Evolutionary conservation across 2,329 filamentous ascomycete genomes (phyloP).

Genomic region (Bertia moriformis): DNA sequence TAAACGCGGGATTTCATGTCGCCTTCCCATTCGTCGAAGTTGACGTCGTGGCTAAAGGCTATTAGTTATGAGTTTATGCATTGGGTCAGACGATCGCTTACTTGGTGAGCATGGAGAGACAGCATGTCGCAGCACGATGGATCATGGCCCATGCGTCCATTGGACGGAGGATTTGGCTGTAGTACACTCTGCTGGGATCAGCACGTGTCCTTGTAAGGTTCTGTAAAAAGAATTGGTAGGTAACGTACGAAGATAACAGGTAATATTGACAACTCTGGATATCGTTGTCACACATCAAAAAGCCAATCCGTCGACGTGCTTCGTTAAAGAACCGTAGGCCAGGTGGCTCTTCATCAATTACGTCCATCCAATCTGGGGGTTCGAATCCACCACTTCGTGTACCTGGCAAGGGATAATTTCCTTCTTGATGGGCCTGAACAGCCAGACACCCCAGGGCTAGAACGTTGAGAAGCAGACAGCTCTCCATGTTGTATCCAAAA

Average conservation of each 20-base stretch:
- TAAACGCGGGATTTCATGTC: slow-evolving; percentile 40
- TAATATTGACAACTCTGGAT: slow-evolving; percentile 35
- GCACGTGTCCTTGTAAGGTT: slow-evolving; percentile 6
- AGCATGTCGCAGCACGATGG: slow-evolving; percentile 32
- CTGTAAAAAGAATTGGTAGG: slow-evolving; percentile 4
- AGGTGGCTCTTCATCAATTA: slow-evolving; percentile 21
- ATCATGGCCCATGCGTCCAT: slow-evolving; percentile 38
- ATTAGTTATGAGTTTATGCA: slow-evolving; percentile 2
- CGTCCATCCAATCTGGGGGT: slow-evolving; percentile 4
- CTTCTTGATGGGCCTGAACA: slow-evolving; percentile 30
- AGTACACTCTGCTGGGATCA: slow-evolving; percentile 18
- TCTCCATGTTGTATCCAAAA: slow-evolving; percentile 34
- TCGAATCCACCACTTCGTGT: slow-evolving; percentile 12
- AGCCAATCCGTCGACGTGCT: slow-evolving; percentile 32
- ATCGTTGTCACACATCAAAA: slow-evolving; percentile 31
- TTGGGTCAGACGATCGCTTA: slow-evolving; percentile 7
- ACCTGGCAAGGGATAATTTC: slow-evolving; percentile 25
- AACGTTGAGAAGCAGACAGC: slow-evolving; percentile 31
- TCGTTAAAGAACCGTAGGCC: slow-evolving; percentile 38
- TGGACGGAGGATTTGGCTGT: slow-evolving; percentile 32
- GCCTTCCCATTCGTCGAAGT: slow-evolving; percentile 34
- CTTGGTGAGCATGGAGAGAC: slow-evolving; percentile 28
- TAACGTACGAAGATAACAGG: slow-evolving; percentile 26
- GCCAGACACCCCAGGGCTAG: slow-evolving; percentile 34
- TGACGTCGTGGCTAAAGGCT: slow-evolving; percentile 15